A percentile compares a stretch with the other conserved stretches of the same genome.
These are phyloP conservation scores for Oxytropis ochrocephala DNA, from an alignment of 306 rosid genomes.

Conservation along the genomic window DNA sequence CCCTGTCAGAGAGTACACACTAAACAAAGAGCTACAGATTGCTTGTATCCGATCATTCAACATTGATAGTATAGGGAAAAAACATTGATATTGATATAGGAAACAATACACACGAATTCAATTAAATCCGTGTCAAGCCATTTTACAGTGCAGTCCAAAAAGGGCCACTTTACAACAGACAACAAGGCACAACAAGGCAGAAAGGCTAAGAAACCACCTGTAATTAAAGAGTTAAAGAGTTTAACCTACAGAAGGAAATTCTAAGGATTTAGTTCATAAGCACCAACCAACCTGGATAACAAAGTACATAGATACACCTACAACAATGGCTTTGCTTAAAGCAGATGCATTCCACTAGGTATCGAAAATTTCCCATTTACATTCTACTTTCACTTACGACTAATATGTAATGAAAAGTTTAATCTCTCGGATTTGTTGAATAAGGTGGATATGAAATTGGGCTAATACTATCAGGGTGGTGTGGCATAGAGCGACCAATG, in stretches of 20 bases:
- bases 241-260: conserved; percentile 8
- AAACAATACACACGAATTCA: background rate
- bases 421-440: conserved; percentile 21
- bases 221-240: conserved; percentile 5
- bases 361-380: conserved; percentile 18
- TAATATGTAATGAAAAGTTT: conserved; percentile 21
- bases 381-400: conserved; percentile 9
- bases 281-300: conserved; percentile 15
- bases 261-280: conserved; percentile 4
- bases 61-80: too few species aligned
- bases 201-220: background rate
- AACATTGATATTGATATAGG: too few species aligned
- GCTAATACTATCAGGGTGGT: conserved; percentile 49
- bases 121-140: background rate
- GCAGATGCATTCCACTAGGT: background rate
- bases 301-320: conserved; percentile 13
- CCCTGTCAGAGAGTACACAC: too few species aligned
- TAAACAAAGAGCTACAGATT: too few species aligned
- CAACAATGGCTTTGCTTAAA: conserved; percentile 20
- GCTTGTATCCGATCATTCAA: background rate
- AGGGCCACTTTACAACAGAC: background rate
- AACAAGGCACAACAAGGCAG: background rate
- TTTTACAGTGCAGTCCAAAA: background rate
- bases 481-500: conserved; percentile 56
- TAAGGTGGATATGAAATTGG: conserved; percentile 40